Conservation (phyloP, 345 rosid species). For the Kernera saxatilis region DNA sequence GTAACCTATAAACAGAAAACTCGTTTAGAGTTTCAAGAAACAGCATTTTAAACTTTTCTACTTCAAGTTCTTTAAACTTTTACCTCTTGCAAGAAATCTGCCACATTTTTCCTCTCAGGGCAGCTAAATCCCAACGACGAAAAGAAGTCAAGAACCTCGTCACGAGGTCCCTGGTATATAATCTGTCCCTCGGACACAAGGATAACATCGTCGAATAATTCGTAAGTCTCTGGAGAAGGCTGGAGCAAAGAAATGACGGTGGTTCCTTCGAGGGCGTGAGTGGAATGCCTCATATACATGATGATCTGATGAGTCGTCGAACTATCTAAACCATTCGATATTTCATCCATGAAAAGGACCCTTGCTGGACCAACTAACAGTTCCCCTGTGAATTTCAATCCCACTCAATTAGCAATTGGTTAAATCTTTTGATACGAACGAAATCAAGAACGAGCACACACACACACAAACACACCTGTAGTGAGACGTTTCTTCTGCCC, state of each 20-base stretch:
- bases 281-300: conserved; percentile 81
- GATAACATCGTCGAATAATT: conserved; percentile 85
- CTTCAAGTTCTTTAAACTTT: conserved; percentile 21
- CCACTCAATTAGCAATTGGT: conserved; percentile 11
- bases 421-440: neutral
- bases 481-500: conserved; percentile 98
- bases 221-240: conserved; percentile 93
- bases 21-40: neutral
- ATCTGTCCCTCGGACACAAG: conserved; percentile 94
- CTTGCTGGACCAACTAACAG: conserved; percentile 93
- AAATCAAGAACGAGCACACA: neutral
- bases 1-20: conserved; percentile 48
- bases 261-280: conserved; percentile 77
- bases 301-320: conserved; percentile 91
- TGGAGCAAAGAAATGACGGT: conserved; percentile 86
- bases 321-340: conserved; percentile 95
- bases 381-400: conserved; percentile 56
- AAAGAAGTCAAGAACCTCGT: conserved; percentile 67
- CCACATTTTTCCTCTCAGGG: conserved; percentile 93
- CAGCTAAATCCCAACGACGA: conserved; percentile 73
- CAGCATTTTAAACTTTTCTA: neutral
- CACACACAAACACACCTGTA: conserved; percentile 66
- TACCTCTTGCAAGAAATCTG: conserved; percentile 98
- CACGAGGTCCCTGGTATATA: conserved; percentile 89
- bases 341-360: conserved; percentile 97